Evolutionary conservation across 352 stramenopile species (phyloP).

Genomic region (Globisporangium takayamanum): DNA sequence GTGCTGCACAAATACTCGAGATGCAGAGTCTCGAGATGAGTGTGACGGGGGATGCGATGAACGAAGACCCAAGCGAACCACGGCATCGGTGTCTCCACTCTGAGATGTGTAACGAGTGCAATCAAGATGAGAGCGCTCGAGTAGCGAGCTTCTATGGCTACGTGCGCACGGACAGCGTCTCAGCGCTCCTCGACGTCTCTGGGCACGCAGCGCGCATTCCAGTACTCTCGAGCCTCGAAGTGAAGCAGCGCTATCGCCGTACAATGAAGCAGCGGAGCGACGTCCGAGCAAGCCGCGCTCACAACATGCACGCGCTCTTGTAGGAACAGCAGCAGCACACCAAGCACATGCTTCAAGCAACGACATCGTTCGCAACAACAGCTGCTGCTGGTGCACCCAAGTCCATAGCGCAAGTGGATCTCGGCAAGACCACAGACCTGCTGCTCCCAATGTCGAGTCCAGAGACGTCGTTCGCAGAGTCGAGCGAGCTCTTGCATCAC

Average conservation of each 20-base stretch:
- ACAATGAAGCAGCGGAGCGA: conserved; percentile 17
- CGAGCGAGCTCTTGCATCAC: not conserved
- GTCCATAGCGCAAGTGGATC: conserved; percentile 2
- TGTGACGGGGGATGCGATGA: not conserved
- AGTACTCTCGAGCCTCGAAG: conserved; percentile 11
- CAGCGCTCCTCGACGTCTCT: conserved; percentile 21
- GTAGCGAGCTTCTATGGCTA: conserved; percentile 20
- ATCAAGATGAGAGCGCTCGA: conserved; percentile 3
- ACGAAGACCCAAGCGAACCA: not conserved
- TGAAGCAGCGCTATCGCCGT: conserved; percentile 13
- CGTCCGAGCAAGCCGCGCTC: conserved; percentile 7
- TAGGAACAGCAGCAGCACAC: conserved; percentile 24
- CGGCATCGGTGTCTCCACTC: not conserved
- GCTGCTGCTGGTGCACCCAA: not conserved
- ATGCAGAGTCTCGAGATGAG: not conserved
- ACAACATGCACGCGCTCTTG: conserved; percentile 22
- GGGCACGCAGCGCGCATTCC: conserved; percentile 22
- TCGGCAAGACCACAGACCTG: not conserved
- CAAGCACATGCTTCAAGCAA: conserved; percentile 11
- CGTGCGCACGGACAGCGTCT: conserved; percentile 6
- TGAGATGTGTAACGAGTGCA: not conserved
- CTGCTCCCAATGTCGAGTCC: not conserved
- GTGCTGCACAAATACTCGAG: conserved; percentile 7
- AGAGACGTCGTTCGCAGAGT: not conserved
- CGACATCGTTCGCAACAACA: not conserved